phyloP scores from a whole-genome alignment of 352 stramenopile species.

The Phytophthora fragariae region DNA sequence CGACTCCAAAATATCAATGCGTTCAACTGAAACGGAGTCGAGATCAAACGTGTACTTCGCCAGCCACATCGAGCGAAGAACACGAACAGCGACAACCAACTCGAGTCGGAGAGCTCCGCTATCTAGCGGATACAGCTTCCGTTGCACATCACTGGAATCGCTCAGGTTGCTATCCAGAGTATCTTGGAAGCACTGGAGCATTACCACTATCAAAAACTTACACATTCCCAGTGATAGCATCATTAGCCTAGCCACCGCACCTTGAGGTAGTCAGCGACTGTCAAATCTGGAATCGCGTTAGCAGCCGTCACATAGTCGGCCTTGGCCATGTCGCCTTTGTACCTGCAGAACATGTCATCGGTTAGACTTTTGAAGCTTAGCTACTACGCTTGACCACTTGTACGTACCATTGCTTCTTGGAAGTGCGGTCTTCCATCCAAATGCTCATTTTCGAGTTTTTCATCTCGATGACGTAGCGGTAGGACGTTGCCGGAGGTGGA shows the following conservation, averaged over 20 bases:
- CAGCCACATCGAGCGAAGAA: not conserved
- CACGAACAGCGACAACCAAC: not conserved
- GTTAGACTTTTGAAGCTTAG: not conserved
- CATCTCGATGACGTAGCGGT: not conserved
- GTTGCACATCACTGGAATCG: not conserved
- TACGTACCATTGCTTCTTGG: not conserved
- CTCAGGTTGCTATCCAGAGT: not conserved
- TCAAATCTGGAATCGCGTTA: not conserved
- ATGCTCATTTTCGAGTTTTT: not conserved
- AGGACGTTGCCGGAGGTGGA: not conserved
- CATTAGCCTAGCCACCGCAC: not conserved
- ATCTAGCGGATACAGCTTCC: not conserved
- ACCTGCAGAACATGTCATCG: not conserved
- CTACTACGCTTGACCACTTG: not conserved
- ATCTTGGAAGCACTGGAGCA: constrained; percentile 5
- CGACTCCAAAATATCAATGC: constrained; percentile 19
- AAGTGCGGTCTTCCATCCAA: not conserved
- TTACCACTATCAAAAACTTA: not conserved
- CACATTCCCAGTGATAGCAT: too few species aligned
- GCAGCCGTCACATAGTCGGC: not conserved
- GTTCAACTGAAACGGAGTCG: not conserved
- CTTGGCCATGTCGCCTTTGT: not conserved
- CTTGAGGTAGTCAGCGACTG: not conserved
- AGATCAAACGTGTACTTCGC: constrained; percentile 13
- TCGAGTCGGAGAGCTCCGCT: not conserved